A percentile compares a stretch with the other conserved stretches of the same genome.
phyloP scores from a whole-genome alignment of 108 stramenopile species.

The Seminavis robusta region DNA sequence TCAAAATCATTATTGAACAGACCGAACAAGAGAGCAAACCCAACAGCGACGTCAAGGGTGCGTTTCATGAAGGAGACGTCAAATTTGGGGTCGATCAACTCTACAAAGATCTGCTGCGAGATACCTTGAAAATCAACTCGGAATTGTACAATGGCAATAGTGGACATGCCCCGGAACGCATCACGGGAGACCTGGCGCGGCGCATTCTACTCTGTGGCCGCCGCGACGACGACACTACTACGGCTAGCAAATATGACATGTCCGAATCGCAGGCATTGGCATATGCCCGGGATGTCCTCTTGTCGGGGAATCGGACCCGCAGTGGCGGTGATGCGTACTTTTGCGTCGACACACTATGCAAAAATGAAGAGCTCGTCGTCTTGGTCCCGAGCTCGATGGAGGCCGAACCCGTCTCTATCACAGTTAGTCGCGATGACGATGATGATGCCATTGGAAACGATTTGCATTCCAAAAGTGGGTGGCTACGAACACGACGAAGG shows the following conservation, averaged over 20 bases:
- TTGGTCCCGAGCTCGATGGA: conserved; percentile 63
- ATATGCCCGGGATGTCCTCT: conserved; percentile 72
- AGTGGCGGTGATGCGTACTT: conserved; percentile 84
- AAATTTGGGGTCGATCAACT: conserved; percentile 59
- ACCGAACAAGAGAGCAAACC: conserved; percentile 7
- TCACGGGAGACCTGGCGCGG: conserved; percentile 61
- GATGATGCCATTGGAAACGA: conserved; percentile 18
- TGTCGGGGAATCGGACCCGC: conserved; percentile 74
- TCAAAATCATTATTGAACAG: conserved; percentile 77
- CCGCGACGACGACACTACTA: conserved; percentile 5
- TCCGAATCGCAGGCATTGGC: conserved; percentile 69
- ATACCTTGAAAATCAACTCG: conserved; percentile 74
- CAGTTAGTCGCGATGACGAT: conserved; percentile 37
- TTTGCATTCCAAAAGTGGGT: conserved; percentile 41
- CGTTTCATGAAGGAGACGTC: conserved; percentile 56
- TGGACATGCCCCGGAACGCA: conserved; percentile 72
- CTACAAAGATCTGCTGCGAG: conserved; percentile 76
- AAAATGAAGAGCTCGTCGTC: conserved; percentile 64
- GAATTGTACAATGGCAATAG: conserved; percentile 53
- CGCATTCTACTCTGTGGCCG: conserved; percentile 49
- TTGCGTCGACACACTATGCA: conserved; percentile 72
- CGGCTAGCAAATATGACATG: conserved; percentile 24
- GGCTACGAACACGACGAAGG: conserved; percentile 54
- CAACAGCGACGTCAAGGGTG: neutral
- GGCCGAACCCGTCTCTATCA: conserved; percentile 65